Evolutionary conservation across 345 rosid genomes (phyloP).

Genomic region (Hibiscus tridactylites): DNA sequence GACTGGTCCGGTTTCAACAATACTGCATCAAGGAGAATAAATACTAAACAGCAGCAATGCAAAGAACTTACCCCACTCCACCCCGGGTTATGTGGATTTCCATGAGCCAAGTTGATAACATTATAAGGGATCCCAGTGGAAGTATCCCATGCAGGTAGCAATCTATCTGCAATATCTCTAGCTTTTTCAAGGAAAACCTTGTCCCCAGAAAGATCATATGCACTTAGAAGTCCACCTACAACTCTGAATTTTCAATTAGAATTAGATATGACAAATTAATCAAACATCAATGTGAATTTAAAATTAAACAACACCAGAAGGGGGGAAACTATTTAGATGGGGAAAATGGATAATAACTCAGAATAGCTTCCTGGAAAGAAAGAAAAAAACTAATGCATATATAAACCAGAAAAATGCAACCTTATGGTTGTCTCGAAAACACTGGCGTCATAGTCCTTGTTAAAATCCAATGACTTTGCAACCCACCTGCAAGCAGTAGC

Average conservation of each 20-base stretch:
- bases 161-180: constrained; percentile 86
- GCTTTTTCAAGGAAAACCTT: constrained; percentile 89
- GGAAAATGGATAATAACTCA: constrained; percentile 1
- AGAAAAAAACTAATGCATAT: constrained; percentile 18
- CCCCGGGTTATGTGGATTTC: constrained; percentile 74
- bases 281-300: not conserved
- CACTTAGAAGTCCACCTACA: constrained; percentile 96
- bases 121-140: constrained; percentile 83
- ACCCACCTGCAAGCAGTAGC: constrained; percentile 63
- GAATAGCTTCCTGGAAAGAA: constrained; percentile 5
- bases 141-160: constrained; percentile 94
- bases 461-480: constrained; percentile 80
- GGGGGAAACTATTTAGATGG: not conserved
- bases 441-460: constrained; percentile 91
- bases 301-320: not conserved
- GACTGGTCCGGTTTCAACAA: not conserved
- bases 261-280: not conserved
- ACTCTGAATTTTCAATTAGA: constrained; percentile 42
- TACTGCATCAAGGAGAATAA: not conserved
- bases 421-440: constrained; percentile 99
- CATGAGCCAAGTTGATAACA: constrained; percentile 68
- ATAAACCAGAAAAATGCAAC: constrained; percentile 72
- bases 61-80: constrained; percentile 88
- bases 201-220: constrained; percentile 91
- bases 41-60: not conserved